Evolutionary conservation across 768 basidiomycete genomes (phyloP), one percentile per base, ranked within the genome.

Genomic region (Phylloporus rhodoxanthus): DNA sequence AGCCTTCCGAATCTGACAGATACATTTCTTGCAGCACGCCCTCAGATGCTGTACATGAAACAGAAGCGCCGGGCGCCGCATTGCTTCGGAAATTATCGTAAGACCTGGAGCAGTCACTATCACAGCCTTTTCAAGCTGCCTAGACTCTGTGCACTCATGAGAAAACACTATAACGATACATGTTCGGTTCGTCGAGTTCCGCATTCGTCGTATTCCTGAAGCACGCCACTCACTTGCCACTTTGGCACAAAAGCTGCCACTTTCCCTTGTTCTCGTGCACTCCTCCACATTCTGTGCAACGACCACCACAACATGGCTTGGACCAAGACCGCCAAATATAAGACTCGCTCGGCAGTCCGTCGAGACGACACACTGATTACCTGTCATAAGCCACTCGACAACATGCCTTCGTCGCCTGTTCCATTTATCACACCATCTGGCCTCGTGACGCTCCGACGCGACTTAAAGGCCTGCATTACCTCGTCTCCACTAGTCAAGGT

Each of bases 391-490:
- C 51, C 51, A 38, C 52, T 49, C 20, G 36, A 41, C 50, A 20
- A 37, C 61, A 64, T 64, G 63, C 63, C 63, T 49, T 44, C 44
- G 4, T 47, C 63, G 52, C 51, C 55, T 63, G 47, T 56, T 51
- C 56, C 63, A 25, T 63, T 65, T 58, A 58, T 63, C 38, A 53
- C 55, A 47, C 47, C 50, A 53, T 60, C 58, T 23, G 34, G 61
- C 58, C 63, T 64, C 50, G 58, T 65, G 61, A 54, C 58, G 7
- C 47, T 64, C 5, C 63, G 54, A 25, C 63, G 55, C 52, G 61
- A 58, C 56, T 65, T 64, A 63, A 64, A 64, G 58, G 52, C 63
- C 28, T 54, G 47, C 63, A 63, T 64, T 46, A 50, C 11, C 17
- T 56, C 56, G 36, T 65, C 55, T 7, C 53, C 56, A 2, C 55